phyloP scores from a whole-genome alignment of 192 early-diverging fungal genomes.

The Podochytrium sp. region DNA sequence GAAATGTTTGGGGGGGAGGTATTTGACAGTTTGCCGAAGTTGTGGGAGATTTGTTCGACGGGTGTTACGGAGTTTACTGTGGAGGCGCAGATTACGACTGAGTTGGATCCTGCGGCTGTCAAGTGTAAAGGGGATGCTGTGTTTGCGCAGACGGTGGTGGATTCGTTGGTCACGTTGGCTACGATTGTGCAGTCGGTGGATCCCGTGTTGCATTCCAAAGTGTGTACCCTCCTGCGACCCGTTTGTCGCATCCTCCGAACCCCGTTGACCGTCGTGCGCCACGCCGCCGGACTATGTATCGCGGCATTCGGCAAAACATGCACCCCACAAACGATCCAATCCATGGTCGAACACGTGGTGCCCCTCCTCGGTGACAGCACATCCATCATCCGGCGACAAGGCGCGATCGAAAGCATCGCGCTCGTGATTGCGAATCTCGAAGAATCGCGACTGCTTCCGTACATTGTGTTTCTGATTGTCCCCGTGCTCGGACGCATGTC shows the following conservation, averaged over 20 bases:
- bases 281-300: conserved; percentile 78
- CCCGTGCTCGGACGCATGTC: conserved; percentile 97
- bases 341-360: conserved; percentile 76
- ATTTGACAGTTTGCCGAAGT: conserved; percentile 72
- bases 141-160: conserved; percentile 72
- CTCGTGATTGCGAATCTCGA: conserved; percentile 80
- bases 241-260: conserved; percentile 69
- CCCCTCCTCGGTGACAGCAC: conserved; percentile 78
- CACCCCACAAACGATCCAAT: conserved; percentile 75
- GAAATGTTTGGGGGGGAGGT: conserved; percentile 64
- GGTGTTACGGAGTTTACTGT: conserved; percentile 46
- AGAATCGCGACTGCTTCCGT: conserved; percentile 79
- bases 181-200: conserved; percentile 65
- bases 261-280: conserved; percentile 73
- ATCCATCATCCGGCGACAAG: conserved; percentile 76
- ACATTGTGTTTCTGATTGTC: conserved; percentile 96
- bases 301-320: conserved; percentile 72
- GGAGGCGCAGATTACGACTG: conserved; percentile 2
- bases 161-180: conserved; percentile 74
- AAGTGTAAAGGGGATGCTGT: conserved; percentile 30
- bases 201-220: conserved; percentile 53
- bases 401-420: conserved; percentile 82
- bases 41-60: conserved; percentile 65
- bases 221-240: conserved; percentile 66
- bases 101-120: conserved; percentile 34